Conservation (phyloP, 345 rosid genomes). For the Leavenworthia alabamica region DNA sequence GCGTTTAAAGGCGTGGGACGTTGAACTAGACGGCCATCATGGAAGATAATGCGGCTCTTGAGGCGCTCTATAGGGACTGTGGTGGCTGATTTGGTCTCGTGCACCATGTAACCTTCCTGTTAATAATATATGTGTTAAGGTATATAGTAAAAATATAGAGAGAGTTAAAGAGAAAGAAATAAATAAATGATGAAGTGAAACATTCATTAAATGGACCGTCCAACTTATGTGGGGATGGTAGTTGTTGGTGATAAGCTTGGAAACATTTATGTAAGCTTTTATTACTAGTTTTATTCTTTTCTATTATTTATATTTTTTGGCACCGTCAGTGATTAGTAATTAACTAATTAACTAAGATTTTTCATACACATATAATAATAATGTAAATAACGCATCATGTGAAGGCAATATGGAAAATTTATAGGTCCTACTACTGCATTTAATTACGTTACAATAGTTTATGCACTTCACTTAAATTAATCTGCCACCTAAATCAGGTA, state of each 20-base stretch:
- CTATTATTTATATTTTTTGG: neutral
- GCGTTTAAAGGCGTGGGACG: slow-evolving; percentile 80
- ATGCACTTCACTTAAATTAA: neutral
- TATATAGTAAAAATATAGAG: neutral
- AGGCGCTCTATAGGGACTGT: slow-evolving; percentile 46
- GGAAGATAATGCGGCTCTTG: slow-evolving; percentile 80
- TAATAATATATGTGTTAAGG: neutral
- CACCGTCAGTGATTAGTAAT: no score
- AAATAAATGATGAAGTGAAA: neutral
- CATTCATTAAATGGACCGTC: slow-evolving; percentile 25
- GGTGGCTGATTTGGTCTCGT: slow-evolving; percentile 52
- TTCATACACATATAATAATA: neutral
- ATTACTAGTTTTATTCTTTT: neutral
- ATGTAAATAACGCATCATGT: slow-evolving; percentile 1
- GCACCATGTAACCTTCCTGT: slow-evolving; percentile 99
- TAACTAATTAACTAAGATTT: no score
- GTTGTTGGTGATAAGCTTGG: slow-evolving; percentile 20
- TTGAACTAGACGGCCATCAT: slow-evolving; percentile 87
- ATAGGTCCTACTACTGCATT: slow-evolving; percentile 10
- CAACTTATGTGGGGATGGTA: slow-evolving; percentile 25
- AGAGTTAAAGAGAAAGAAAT: neutral
- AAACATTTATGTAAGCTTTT: slow-evolving; percentile 27
- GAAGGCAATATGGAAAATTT: slow-evolving; percentile 8
- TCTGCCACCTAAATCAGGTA: neutral
- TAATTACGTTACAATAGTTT: neutral